Percentiles rank a stretch among this genome's conserved stretches.
Evolutionary conservation across 2,329 filamentous ascomycete species (phyloP).

Genomic region (Emmonsia crescens): DNA sequence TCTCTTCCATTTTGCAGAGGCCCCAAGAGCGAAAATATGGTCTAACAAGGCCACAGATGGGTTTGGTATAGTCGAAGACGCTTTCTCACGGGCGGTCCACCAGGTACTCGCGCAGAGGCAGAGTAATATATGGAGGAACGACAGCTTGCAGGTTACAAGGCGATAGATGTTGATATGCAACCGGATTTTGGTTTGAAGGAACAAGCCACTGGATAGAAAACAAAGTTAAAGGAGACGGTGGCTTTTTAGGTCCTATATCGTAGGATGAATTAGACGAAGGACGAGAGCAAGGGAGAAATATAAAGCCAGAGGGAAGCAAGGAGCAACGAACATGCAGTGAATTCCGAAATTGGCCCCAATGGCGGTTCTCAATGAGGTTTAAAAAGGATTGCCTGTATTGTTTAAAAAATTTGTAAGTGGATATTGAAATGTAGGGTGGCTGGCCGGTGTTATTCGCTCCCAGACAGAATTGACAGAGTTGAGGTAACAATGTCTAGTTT

Average conservation of each 20-base stretch:
- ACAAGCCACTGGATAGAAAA: neutral
- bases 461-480: neutral
- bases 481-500: neutral
- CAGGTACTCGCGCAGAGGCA: neutral
- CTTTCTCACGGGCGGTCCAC: neutral
- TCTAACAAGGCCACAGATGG: neutral
- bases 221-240: neutral
- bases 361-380: neutral
- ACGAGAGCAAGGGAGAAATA: neutral
- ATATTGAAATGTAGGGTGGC: neutral
- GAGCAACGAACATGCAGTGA: neutral
- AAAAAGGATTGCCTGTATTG: neutral
- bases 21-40: neutral
- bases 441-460: neutral
- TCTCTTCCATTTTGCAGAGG: neutral
- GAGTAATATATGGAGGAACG: neutral
- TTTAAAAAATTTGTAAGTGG: neutral
- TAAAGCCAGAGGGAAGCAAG: neutral
- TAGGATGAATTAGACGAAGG: neutral
- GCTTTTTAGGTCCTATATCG: neutral
- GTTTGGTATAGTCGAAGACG: neutral
- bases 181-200: neutral
- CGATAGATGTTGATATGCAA: neutral
- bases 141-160: neutral
- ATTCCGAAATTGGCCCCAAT: neutral